These are phyloP conservation scores for Xerocomus potaroensis DNA, from an alignment of 768 basidiomycete species.

Conservation along the genomic window DNA sequence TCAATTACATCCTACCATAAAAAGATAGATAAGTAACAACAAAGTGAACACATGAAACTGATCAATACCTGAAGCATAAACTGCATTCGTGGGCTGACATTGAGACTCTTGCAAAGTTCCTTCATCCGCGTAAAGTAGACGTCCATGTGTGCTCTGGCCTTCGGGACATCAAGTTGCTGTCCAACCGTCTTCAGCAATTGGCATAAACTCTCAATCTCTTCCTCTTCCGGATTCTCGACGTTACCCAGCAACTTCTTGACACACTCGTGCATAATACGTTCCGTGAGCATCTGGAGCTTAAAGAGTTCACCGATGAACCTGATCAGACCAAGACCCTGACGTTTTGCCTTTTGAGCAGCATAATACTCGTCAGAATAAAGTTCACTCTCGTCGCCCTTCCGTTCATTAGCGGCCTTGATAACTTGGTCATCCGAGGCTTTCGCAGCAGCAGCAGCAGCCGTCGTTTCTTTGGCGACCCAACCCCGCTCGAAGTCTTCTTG, in stretches of 20 bases:
- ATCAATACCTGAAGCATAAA: conserved; percentile 88
- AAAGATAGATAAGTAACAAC: neutral
- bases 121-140: conserved; percentile 92
- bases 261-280: conserved; percentile 98
- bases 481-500: conserved; percentile 98
- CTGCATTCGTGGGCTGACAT: conserved; percentile 82
- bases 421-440: conserved; percentile 87
- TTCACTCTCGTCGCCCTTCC: conserved; percentile 54
- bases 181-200: conserved; percentile 91
- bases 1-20: conserved; percentile 81
- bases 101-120: conserved; percentile 67
- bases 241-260: conserved; percentile 93
- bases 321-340: conserved; percentile 93
- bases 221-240: conserved; percentile 93
- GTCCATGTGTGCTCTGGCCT: conserved; percentile 82
- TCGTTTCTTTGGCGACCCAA: conserved; percentile 85
- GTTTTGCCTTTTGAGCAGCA: conserved; percentile 93
- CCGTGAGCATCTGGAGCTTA: conserved; percentile 98
- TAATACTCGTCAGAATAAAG: conserved; percentile 97
- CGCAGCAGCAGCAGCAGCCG: conserved; percentile 78
- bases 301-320: conserved; percentile 98
- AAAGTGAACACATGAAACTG: neutral
- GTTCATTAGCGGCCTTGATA: conserved; percentile 62
- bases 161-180: conserved; percentile 69
- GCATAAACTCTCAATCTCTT: conserved; percentile 95